Conservation (phyloP, 2,329 filamentous ascomycete genomes). For the Aspergillus cejpii region DNA sequence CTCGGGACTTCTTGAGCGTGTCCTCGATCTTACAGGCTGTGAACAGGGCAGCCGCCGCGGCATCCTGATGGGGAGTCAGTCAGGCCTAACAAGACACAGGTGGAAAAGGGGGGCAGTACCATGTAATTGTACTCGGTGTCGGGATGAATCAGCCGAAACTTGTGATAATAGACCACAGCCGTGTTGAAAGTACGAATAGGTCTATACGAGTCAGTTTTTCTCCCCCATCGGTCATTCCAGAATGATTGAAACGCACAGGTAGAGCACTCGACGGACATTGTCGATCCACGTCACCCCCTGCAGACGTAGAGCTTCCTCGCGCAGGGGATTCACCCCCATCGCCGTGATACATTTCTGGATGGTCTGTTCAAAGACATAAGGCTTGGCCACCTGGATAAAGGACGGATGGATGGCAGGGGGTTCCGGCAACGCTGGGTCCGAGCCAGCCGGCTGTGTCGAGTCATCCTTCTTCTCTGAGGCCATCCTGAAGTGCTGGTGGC, state of each 20-base stretch:
- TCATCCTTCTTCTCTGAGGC: slow-evolving; percentile 18
- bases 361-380: slow-evolving; percentile 76
- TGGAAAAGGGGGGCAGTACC: slow-evolving; percentile 27
- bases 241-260: slow-evolving; percentile 64
- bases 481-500: slow-evolving; percentile 13
- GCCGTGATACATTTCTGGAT: slow-evolving; percentile 66
- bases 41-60: slow-evolving; percentile 79
- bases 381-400: slow-evolving; percentile 59
- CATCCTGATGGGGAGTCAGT: slow-evolving; percentile 53
- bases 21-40: slow-evolving; percentile 97
- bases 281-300: slow-evolving; percentile 88
- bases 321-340: slow-evolving; percentile 64
- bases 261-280: slow-evolving; percentile 68
- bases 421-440: slow-evolving; percentile 15
- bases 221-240: too few species aligned
- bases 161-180: slow-evolving; percentile 87
- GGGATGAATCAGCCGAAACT: slow-evolving; percentile 79
- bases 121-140: slow-evolving; percentile 75
- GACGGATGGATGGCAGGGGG: slow-evolving; percentile 53
- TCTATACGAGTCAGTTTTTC: slow-evolving; percentile 40
- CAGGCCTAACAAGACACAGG: background rate
- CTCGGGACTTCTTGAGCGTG: slow-evolving; percentile 90
- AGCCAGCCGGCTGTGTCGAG: slow-evolving; percentile 5
- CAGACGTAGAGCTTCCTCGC: slow-evolving; percentile 72
- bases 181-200: slow-evolving; percentile 89